Conservation (phyloP, 2,329 filamentous ascomycete species). For the Venturia asperata region DNA sequence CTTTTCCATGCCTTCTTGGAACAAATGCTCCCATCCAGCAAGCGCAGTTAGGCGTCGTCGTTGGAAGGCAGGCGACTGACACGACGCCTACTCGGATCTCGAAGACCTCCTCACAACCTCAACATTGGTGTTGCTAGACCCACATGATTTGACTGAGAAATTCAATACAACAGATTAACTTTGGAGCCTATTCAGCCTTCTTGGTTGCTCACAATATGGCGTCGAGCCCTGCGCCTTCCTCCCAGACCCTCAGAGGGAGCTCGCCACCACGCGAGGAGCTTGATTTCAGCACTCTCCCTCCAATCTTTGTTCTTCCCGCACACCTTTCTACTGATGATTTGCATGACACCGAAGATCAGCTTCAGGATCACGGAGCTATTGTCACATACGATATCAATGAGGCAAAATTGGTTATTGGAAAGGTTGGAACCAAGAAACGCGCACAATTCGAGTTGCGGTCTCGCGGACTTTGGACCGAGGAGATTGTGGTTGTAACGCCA, state of each 20-base stretch:
- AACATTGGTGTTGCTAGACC: not conserved
- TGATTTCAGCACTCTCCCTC: constrained; percentile 39
- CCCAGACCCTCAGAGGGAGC: constrained; percentile 7
- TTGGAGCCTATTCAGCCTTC: not conserved
- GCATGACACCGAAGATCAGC: constrained; percentile 55
- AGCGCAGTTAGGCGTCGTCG: not conserved
- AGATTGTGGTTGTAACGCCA: constrained; percentile 29
- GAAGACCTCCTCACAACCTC: not conserved
- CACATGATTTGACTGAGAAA: not conserved
- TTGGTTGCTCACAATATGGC: not conserved
- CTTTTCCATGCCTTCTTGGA: not conserved
- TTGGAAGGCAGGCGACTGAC: not conserved
- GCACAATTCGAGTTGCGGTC: constrained; percentile 71
- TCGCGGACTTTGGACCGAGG: constrained; percentile 54
- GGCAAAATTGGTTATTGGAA: constrained; percentile 68
- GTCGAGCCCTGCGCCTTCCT: constrained; percentile 1
- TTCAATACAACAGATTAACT: not conserved
- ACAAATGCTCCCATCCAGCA: not conserved
- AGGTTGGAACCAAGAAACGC: constrained; percentile 60
- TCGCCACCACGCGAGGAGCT: constrained; percentile 10
- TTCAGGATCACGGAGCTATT: constrained; percentile 48
- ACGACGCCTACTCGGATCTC: not conserved
- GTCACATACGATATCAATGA: constrained; percentile 66
- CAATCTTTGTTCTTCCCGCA: constrained; percentile 65
- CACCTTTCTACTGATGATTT: constrained; percentile 60